A percentile compares a stretch with the other conserved stretches of the same genome.
Conservation (phyloP, 192 early-diverging fungal genomes). For the Funneliformis geosporum region DNA sequence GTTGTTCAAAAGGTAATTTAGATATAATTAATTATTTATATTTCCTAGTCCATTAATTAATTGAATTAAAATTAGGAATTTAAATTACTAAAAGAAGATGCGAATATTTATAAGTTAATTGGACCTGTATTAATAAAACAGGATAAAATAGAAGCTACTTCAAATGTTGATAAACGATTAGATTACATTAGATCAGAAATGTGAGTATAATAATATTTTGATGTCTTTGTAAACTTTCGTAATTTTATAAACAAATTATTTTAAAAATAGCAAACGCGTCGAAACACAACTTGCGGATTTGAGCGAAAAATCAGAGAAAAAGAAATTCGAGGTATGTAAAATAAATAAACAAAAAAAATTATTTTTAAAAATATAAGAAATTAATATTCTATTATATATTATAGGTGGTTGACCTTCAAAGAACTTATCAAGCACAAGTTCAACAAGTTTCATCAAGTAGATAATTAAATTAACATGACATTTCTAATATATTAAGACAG, state of each 20-base stretch:
- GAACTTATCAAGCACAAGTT: background rate
- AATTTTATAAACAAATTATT: background rate
- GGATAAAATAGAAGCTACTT: conserved; percentile 77
- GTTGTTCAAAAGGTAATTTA: conserved; percentile 76
- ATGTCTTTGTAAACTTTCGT: background rate
- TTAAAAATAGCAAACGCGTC: conserved; percentile 66
- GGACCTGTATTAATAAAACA: conserved; percentile 96
- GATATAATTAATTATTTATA: background rate
- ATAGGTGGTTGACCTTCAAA: conserved; percentile 18
- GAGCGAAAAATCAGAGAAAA: conserved; percentile 80
- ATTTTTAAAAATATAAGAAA: background rate
- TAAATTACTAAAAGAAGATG: conserved; percentile 71
- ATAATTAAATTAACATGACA: background rate
- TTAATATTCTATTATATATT: background rate
- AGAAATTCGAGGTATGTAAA: conserved; percentile 61
- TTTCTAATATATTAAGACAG: conserved; percentile 14
- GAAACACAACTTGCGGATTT: conserved; percentile 82
- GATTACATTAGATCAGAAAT: conserved; percentile 89
- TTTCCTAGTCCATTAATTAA: conserved; percentile 17
- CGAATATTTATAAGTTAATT: conserved; percentile 93
- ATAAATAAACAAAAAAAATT: background rate
- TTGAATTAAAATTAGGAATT: conserved; percentile 69
- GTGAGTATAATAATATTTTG: conserved; percentile 49
- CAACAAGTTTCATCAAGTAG: background rate
- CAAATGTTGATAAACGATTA: conserved; percentile 93